A percentile compares a stretch with the other conserved stretches of the same genome.
Evolutionary conservation across 371 early-diverging fungal species (phyloP).

Genomic region (Cokeromyces recurvatus): DNA sequence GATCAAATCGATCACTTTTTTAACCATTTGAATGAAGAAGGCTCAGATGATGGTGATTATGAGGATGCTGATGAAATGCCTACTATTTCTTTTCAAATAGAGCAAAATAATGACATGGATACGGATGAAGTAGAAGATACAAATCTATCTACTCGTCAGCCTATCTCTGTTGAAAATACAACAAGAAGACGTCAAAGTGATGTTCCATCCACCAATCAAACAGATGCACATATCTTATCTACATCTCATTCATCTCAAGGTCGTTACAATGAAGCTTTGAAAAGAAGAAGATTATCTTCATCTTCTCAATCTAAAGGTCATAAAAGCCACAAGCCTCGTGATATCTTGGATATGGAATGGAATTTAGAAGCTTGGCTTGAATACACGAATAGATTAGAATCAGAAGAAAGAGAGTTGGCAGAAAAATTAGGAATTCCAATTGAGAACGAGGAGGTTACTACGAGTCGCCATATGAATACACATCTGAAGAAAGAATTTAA

Average conservation of each 20-base stretch:
- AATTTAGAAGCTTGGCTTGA: conserved; percentile 32
- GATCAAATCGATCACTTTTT: conserved; percentile 12
- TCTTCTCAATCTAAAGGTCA: conserved; percentile 13
- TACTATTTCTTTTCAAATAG: neutral
- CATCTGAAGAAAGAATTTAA: conserved; percentile 32
- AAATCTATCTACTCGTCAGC: neutral
- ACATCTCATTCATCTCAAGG: neutral
- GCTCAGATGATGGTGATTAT: neutral
- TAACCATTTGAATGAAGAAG: neutral
- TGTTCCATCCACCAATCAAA: neutral
- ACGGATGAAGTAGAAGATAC: neutral
- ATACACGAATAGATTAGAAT: conserved; percentile 23
- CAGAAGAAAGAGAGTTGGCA: conserved; percentile 22
- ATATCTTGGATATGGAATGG: conserved; percentile 36
- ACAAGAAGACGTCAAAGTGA: conserved; percentile 9
- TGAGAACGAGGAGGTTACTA: neutral
- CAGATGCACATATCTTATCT: neutral
- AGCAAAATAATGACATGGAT: neutral
- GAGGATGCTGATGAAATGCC: conserved; percentile 8
- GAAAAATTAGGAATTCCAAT: conserved; percentile 20
- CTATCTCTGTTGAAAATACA: neutral
- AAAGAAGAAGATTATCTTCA: conserved; percentile 16
- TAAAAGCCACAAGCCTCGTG: conserved; percentile 17
- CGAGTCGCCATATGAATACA: conserved; percentile 7
- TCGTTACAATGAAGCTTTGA: conserved; percentile 6